Base-by-base conservation (phyloP, 2,329 filamentous ascomycete species). In the Hypoxylon sp. region DNA sequence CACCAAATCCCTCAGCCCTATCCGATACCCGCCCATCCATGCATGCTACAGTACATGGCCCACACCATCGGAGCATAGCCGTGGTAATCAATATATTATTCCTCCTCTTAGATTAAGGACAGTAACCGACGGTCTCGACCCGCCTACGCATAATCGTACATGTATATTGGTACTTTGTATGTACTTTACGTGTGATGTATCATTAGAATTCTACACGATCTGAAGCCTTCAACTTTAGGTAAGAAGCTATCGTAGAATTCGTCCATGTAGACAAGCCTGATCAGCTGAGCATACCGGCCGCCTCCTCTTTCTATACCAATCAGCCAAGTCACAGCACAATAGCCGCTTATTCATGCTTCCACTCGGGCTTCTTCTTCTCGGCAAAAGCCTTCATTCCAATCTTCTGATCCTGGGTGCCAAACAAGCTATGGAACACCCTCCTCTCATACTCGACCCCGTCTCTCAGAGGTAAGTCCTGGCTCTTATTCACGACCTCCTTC, bases 401-500 rank as follows among this genome's bases (percentile, higher is more conserved):
- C 86, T 98, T 99, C 83, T 99, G 96, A 81, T 99, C 96, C 83
- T 93, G 88, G 79, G 92, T 97, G 22, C 95, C 96, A 83, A 99
- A 99, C 76, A 98, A 78, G 26, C 90, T 88, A 82, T 99, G 96
- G 85, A 99, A 99, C 35, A 98, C 87, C 58, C 94, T 88, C 78
- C 96, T 87, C 87, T 99, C 96, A 82, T 90, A 98, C 83, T 99
- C 96, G 1, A 99, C 92, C 13, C 96, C 96, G 77, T 98, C 96
- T 74, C 92, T 85, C 66, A 99, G 83, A 3, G 91, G 86, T 73
- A 97, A 82, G 75, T 99, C 96, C 85, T 98, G 94, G 81, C 94
- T 97, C 90, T 98, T 98, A 80, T 98, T 97, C 62, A 99, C 95
- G n/a, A 96, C 95, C 85, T 99, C 96, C 86, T 99, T 99, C 63